Evolutionary conservation across 129 eudicot genomes (phyloP), one percentile per base, ranked within the genome.

Genomic region (Sambucus nigra): DNA sequence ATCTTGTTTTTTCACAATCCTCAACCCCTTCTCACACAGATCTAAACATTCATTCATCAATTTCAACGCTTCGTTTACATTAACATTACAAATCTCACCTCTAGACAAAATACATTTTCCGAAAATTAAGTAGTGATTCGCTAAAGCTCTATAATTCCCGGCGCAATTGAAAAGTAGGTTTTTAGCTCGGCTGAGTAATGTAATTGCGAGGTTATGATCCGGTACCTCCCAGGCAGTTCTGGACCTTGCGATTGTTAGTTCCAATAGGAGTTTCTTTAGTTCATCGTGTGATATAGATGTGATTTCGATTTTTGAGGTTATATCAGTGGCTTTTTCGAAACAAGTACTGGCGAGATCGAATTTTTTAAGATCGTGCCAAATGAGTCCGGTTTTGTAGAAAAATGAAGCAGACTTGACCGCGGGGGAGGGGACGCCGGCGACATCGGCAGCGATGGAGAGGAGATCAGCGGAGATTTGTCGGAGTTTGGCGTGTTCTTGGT

Each of bases 31-130:
- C 64, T 91, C 95, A 65, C 94, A 76, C 77, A 91, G 52, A 18
- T 86, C 99, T 71, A 91, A 57, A 0, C 89, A 94, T 33, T 91
- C 99, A 46, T 73, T 91, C 94, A 91, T 81, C 51, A 91, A 59
- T 67, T 77, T 91, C 73, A 82, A 53, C n/a, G 95, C 95, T 35
- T 79, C 87, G 7, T 73, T 80, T 15, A 35, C 42, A 8, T n/a
- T n/a, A 18, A 65, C 79, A 18, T 63, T 69, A 11, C 60, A 53
- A 53, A 8, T 68, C 49, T 77, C 89, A 18, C 64, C 73, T 18
- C 49, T 72, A 17, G 78, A 61, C 60, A 85, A 55, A 46, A 82
- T 17, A 0, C 25, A 33, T 51, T 91, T 91, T 20, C 98, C 98
- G 39, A 79, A 86, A 47, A 24, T n/a, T 65, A 79, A 73, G 56